Conservation (phyloP, 371 early-diverging fungal genomes). For the Apophysomyces variabilis region DNA sequence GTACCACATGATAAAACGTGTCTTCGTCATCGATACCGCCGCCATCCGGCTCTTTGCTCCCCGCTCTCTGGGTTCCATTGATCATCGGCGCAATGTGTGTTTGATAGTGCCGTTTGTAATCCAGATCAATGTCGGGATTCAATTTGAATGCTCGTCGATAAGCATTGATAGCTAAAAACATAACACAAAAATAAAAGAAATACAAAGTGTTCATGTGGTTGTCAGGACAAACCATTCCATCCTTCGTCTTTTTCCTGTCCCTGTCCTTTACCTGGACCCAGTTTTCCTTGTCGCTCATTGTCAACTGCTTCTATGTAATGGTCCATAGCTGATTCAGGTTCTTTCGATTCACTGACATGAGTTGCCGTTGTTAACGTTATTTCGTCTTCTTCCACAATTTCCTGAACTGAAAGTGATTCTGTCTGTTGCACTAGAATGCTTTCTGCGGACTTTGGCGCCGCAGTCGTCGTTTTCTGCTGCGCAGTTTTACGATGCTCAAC, state of each 20-base stretch:
- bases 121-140: conserved; percentile 51
- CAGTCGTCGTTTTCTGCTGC: conserved; percentile 11
- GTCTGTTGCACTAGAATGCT: neutral
- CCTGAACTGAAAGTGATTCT: conserved; percentile 15
- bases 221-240: neutral
- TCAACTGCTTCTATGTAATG: conserved; percentile 53
- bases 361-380: conserved; percentile 4
- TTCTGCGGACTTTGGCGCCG: conserved; percentile 16
- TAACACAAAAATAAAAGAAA: neutral
- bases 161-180: conserved; percentile 43
- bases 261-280: conserved; percentile 48
- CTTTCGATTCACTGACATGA: neutral
- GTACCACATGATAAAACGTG: conserved; percentile 44
- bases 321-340: conserved; percentile 45
- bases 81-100: conserved; percentile 27
- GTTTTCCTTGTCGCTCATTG: conserved; percentile 54
- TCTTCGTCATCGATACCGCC: conserved; percentile 13
- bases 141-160: conserved; percentile 61
- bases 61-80: neutral
- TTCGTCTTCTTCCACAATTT: conserved; percentile 18
- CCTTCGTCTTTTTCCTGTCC: neutral
- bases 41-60: neutral
- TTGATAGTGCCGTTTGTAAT: conserved; percentile 46
- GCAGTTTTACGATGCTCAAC: conserved; percentile 29
- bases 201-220: neutral